A percentile compares a stretch with the other conserved stretches of the same genome.
These are phyloP conservation scores for Cinnamomum micranthum DNA, from an alignment of 164 flowering plant genomes.

Conservation along the genomic window DNA sequence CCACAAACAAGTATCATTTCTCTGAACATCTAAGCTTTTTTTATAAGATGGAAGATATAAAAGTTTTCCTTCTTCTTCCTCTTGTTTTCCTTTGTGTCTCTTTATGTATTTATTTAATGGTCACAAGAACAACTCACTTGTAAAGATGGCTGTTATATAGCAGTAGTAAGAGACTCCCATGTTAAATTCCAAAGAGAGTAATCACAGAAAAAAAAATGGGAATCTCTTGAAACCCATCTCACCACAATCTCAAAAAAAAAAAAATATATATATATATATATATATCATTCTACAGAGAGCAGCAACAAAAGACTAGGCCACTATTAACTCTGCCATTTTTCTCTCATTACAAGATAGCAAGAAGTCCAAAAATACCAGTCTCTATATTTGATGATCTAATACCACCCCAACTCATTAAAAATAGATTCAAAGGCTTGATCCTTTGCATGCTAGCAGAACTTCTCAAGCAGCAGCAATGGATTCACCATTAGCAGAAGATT, in stretches of 20 bases:
- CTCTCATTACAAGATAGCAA: neutral
- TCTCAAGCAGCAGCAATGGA: conserved; percentile 17
- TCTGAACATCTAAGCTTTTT: too few species aligned
- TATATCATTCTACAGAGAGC: neutral
- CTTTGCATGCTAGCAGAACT: neutral
- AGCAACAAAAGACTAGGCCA: neutral
- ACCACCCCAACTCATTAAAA: neutral
- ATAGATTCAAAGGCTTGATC: neutral
- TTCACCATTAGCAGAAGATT: conserved; percentile 31
- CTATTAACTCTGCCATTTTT: too few species aligned
- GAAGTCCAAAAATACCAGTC: neutral
- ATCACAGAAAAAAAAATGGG: neutral
- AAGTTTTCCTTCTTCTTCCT: too few species aligned
- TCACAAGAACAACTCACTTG: too few species aligned
- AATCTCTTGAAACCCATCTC: neutral
- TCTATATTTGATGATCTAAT: neutral
- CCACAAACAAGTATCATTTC: too few species aligned
- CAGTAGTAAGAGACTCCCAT: too few species aligned
- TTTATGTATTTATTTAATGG: too few species aligned
- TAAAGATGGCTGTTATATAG: too few species aligned
- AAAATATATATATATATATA: too few species aligned
- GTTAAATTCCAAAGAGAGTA: neutral
- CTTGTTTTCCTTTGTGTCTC: too few species aligned
- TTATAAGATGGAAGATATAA: too few species aligned
- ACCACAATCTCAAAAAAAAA: neutral